Evolutionary conservation across 306 rosid genomes (phyloP), one percentile per base, ranked within the genome.

Genomic region (Cyclanthera cordifolia): DNA sequence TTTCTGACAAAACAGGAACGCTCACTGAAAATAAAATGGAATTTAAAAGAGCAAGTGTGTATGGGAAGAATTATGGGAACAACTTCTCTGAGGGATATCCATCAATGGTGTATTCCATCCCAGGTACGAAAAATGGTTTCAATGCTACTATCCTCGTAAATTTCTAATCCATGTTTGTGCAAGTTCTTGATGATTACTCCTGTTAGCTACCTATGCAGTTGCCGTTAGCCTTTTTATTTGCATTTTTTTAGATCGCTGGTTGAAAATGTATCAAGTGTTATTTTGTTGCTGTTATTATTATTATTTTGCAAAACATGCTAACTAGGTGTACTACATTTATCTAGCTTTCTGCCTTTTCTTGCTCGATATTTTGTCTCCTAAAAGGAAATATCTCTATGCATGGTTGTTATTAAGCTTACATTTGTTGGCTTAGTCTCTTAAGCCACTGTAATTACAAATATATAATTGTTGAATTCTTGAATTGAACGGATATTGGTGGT

Each of bases 21-120:
- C 88, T 94, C 12, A 94, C 99, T 3, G 97, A 94, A 82, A 94
- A 94, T 81, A 94, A 88, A 76, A 94, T 94, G 99, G 99, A 88
- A 81, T 94, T 94, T 74, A 86, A 25, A 76, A 83, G 85, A 79
- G 99, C 99, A 37, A 89, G 99, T 71, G 80, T 91, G 51, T 63
- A 73, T 48, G 97, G 95, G 77, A 82, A 72, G 75, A 75, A 80
- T 79, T 91, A 80, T 19, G 91, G 94, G 75, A 74, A 70, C 81
- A 68, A 88, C 71, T 71, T 80, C 68, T 39, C 67, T 69, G 54
- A 52, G 58, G 73, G 30, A 59, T 84, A 80, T 70, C 48, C 72
- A 17, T 60, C 75, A 47, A 67, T n/a, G 55, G 56, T 45, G 54
- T 69, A 66, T 54, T 71, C 80, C 54, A 53, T 58, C 74, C 17